Evolutionary conservation across 345 rosid genomes (phyloP), one percentile per base, ranked within the genome.

Genomic region (Rhizophora apiculata): DNA sequence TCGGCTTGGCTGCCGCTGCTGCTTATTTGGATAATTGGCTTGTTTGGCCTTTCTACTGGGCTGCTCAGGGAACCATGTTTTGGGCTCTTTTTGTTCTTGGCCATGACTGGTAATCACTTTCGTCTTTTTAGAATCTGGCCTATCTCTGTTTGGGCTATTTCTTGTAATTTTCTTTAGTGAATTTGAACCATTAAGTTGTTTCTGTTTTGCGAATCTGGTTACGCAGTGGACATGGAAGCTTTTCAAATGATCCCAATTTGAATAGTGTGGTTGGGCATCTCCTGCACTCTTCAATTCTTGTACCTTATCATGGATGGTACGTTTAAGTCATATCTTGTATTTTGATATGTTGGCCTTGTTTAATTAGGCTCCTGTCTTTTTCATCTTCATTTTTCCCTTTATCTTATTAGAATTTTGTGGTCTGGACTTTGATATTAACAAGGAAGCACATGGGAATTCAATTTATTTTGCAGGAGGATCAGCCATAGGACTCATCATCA

Each of bases 61-160:
- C 78, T 16, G 96, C 91, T 73, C 98, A 92, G 66, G 96, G 95
- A 48, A 92, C 96, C 34, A 92, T 92, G 96, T 90, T 90, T 64
- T 92, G 98, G 98, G 98, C 92, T 67, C 81, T 92, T 62, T 92
- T 92, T 72, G 98, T 92, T 81, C 96, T 92, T 43, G 96, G 96
- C 6, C 98, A 92, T 79, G 98, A 92, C 67, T 90, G 98, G 98
- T 89, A 79, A 65, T 26, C 56, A 52, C 29, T 27, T 8, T 27
- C 2, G 6, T 43, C 1, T 30, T 5, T 6, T 6, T 68, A 21
- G 18, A 9, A 36, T 76, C 36, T 66, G 46, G 22, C 3, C 16
- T 43, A 43, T 62, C 36, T 22, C 6, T 29, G 26, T 16, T 11
- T 53, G 59, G 32, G 4, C 24, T 59, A 36, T 29, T 60, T 34